phyloP scores from a whole-genome alignment of 1,284 basidiomycete species.

The Austroboletus niveus region DNA sequence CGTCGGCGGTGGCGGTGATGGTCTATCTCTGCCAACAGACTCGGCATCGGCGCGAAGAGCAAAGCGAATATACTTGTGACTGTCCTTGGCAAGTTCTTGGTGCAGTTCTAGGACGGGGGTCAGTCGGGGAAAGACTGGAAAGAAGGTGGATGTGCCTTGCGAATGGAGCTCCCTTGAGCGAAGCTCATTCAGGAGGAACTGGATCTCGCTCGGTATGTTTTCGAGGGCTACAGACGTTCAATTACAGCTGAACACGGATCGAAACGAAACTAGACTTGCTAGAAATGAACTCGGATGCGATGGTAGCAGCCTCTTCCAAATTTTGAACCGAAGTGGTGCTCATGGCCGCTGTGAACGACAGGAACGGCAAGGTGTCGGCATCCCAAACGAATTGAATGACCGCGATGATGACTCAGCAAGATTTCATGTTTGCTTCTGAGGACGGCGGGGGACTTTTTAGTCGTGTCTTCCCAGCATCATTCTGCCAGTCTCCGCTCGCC shows the following conservation, averaged over 20 bases:
- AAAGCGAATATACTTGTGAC: conserved; percentile 52
- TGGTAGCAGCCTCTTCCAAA: conserved; percentile 62
- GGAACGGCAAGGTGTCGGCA: conserved; percentile 18
- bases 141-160: conserved; percentile 40
- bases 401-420: conserved; percentile 25
- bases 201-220: conserved; percentile 72
- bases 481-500: background rate
- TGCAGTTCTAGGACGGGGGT: conserved; percentile 43
- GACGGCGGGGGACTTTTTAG: background rate
- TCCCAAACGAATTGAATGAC: conserved; percentile 14
- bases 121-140: background rate
- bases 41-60: conserved; percentile 38
- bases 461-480: conserved; percentile 8
- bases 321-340: conserved; percentile 37
- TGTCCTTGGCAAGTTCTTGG: conserved; percentile 54
- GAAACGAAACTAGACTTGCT: conserved; percentile 43
- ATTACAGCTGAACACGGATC: background rate
- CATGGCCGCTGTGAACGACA: conserved; percentile 17
- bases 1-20: conserved; percentile 29
- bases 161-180: conserved; percentile 52
- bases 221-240: conserved; percentile 51
- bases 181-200: conserved; percentile 71
- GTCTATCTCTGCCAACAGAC: conserved; percentile 22
- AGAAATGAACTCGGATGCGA: conserved; percentile 67
- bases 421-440: background rate